Percentiles rank a stretch among this genome's conserved stretches.
phyloP scores from a whole-genome alignment of 176 grass and related monocot genomes.

The Alopecurus myosuroides region DNA sequence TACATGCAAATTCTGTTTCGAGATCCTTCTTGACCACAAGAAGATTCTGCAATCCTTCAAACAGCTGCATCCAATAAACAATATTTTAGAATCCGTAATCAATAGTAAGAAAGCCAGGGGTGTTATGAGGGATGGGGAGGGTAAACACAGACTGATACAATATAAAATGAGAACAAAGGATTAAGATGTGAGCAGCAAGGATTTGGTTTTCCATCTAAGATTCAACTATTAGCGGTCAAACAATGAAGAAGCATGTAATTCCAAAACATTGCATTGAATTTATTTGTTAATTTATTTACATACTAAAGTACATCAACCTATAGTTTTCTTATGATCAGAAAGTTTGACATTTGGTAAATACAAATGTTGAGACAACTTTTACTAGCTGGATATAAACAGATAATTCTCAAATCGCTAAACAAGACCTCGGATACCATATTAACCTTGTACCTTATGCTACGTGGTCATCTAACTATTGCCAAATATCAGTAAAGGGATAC shows the following conservation, averaged over 20 bases:
- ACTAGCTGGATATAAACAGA: neutral
- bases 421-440: constrained; percentile 6
- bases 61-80: constrained; percentile 52
- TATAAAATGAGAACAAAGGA: constrained; percentile 6
- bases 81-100: neutral
- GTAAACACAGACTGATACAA: neutral
- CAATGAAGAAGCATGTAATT: neutral
- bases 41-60: constrained; percentile 62
- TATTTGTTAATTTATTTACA: neutral
- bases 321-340: constrained; percentile 17
- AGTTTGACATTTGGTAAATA: neutral
- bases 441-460: neutral
- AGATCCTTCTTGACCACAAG: constrained; percentile 78
- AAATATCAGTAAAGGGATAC: neutral
- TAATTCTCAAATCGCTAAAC: neutral
- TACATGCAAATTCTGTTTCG: constrained; percentile 71
- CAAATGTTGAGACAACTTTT: neutral
- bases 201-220: neutral
- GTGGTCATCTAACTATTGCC: neutral
- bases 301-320: neutral
- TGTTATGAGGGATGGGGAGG: neutral
- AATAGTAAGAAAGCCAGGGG: neutral
- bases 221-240: constrained; percentile 3
- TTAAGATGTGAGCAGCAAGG: neutral
- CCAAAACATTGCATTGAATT: neutral